Evolutionary conservation across 1,139 yeast species (phyloP).

Genomic region (Saccharomyces hybrid): DNA sequence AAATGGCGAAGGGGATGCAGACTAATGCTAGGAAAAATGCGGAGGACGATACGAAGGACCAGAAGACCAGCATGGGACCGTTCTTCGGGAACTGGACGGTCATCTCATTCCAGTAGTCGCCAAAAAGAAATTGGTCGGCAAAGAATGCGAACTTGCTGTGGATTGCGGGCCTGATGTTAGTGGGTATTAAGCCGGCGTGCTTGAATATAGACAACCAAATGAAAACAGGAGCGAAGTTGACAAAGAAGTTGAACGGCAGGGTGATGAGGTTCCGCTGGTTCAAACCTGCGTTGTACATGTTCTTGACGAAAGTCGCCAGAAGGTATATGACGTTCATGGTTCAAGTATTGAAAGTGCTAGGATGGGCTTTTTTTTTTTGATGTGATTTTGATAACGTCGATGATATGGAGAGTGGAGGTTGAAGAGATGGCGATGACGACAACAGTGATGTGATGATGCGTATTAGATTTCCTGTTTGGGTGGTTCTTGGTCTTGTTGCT

Average conservation of each 20-base stretch:
- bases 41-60: constrained; percentile 5
- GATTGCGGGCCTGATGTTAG: constrained; percentile 47
- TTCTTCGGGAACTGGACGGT: constrained; percentile 10
- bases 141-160: constrained; percentile 31
- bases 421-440: background rate
- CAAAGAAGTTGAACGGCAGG: constrained; percentile 39
- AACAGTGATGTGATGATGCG: background rate
- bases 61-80: background rate
- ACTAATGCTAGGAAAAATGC: constrained; percentile 3
- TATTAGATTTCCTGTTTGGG: too few species aligned
- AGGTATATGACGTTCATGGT: background rate
- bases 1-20: constrained; percentile 15
- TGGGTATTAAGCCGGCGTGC: constrained; percentile 55
- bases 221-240: constrained; percentile 48
- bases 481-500: too few species aligned
- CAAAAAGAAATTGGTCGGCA: constrained; percentile 26
- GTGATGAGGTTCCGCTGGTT: constrained; percentile 37
- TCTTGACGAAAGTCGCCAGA: constrained; percentile 10
- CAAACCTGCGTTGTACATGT: constrained; percentile 17
- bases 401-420: background rate
- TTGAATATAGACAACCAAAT: constrained; percentile 55
- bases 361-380: too few species aligned
- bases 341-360: background rate
- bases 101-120: constrained; percentile 28
- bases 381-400: background rate